A percentile compares a stretch with the other conserved stretches of the same genome.
These are phyloP conservation scores for Steccherinum ochraceum DNA, from an alignment of 768 basidiomycete species.

Conservation along the genomic window DNA sequence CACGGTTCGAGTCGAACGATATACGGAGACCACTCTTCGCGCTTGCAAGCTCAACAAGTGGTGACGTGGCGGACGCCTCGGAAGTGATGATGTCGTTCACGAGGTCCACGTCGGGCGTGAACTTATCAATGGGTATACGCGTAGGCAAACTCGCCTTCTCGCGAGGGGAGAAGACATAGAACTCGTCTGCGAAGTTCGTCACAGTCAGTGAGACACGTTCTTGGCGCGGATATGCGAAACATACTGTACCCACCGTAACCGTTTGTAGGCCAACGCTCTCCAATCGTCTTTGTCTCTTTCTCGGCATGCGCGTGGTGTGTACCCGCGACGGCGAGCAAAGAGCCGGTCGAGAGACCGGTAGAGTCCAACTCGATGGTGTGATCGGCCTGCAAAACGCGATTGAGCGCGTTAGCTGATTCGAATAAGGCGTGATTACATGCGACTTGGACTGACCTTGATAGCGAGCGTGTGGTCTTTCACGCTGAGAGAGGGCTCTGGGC, in stretches of 20 bases:
- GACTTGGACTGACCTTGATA: constrained; percentile 26
- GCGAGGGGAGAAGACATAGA: constrained; percentile 45
- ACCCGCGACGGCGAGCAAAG: constrained; percentile 38
- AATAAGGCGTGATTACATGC: no score
- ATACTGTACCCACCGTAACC: constrained; percentile 49
- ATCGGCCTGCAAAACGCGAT: no score
- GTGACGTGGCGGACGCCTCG: constrained; percentile 14
- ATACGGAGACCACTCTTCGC: constrained; percentile 54
- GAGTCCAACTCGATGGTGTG: constrained; percentile 46
- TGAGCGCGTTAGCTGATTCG: no score
- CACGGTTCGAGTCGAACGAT: constrained; percentile 66
- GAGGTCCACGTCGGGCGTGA: constrained; percentile 35
- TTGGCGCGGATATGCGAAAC: background rate
- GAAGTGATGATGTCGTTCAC: constrained; percentile 18
- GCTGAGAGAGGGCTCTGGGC: constrained; percentile 31
- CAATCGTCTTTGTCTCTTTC: constrained; percentile 31
- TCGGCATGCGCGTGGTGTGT: constrained; percentile 36
- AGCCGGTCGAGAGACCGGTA: constrained; percentile 46
- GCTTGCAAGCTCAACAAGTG: constrained; percentile 49
- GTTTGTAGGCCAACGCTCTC: constrained; percentile 46
- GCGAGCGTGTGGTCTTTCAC: constrained; percentile 45
- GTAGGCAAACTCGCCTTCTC: constrained; percentile 35
- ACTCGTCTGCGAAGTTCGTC: constrained; percentile 43
- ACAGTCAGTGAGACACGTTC: background rate
- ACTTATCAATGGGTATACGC: constrained; percentile 37